Evolutionary conservation across 805 yeast genomes (phyloP), one percentile per base, ranked within the genome.

Genomic region (Myxozyma kluyveri): DNA sequence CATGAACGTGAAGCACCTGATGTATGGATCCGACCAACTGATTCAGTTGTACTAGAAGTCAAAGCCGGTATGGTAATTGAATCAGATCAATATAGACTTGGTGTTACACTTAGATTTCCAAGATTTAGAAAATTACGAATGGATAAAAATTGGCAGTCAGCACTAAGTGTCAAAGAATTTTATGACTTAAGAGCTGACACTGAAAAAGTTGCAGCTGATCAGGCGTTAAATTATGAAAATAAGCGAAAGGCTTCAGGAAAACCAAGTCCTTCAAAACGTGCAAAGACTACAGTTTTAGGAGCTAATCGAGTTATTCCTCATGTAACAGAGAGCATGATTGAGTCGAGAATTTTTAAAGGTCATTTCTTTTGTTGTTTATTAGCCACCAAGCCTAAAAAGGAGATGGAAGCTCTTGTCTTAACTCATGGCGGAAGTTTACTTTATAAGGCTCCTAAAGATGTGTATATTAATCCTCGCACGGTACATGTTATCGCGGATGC

Each of bases 21-120:
- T 29, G 77, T 75, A 52, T 90, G 96, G 95, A 85, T 91, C 24
- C 72, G 81, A 52, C 97, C 97, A 0, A 70, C 74, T 35, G 80
- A 86, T 26, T 85, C 95, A 1, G 63, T 90, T 2, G 91, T 91
- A 0, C 62, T 91, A 5, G 96, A 89, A 64, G 80, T 90, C 17
- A 88, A 86, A 63, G 95, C 96, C 0, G 72, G 96, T 40, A 81
- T 89, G 2, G 73, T 88, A 4, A 72, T 88, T 4, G 46, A 72
- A 10, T 72, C 78, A 1, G 72, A 70, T 10, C 67, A 77, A 1
- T 89, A 80, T 60, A 82, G 81, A 1, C 79, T 82, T 0, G 86
- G 83, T 0, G 73, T 83, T 4, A 87, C 96, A 0, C 70, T 91
- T 17, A 78, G 87, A 57, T 85, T 87, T 61, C 86, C 93, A 0